Evolutionary conservation across 2,329 filamentous ascomycete genomes (phyloP).

Genomic region (Leptographium radiaticola): DNA sequence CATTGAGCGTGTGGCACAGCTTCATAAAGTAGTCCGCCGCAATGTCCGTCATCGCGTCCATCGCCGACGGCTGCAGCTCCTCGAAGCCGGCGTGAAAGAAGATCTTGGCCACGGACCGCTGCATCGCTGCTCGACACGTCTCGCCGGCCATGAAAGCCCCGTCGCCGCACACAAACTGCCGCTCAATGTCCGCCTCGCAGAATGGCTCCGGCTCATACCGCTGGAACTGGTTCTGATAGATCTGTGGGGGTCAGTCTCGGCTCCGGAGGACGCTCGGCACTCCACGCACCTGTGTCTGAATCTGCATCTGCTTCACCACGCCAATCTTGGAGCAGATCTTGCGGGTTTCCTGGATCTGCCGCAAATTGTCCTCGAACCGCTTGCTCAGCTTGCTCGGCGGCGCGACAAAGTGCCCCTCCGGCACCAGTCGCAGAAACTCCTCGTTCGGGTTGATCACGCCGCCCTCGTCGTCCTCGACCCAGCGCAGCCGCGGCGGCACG

Average conservation of each 20-base stretch:
- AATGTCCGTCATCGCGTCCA: conserved; percentile 82
- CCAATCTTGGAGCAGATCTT: conserved; percentile 94
- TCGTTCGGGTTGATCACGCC: conserved; percentile 80
- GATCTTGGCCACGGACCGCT: conserved; percentile 84
- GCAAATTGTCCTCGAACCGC: conserved; percentile 82
- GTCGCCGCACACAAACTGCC: conserved; percentile 81
- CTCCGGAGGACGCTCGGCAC: no score
- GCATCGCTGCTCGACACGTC: conserved; percentile 70
- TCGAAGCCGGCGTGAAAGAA: conserved; percentile 96
- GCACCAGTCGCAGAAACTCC: conserved; percentile 68
- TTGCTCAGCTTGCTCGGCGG: conserved; percentile 61
- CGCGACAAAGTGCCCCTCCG: conserved; percentile 60
- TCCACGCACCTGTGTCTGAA: conserved; percentile 71
- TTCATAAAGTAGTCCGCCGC: conserved; percentile 84
- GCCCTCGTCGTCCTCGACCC: conserved; percentile 82
- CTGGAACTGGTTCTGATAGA: conserved; percentile 96
- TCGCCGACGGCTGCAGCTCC: conserved; percentile 86
- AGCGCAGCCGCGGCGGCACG: conserved; percentile 62
- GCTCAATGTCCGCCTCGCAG: conserved; percentile 69
- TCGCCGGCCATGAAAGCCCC: conserved; percentile 77
- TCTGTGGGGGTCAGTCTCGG: conserved; percentile 31
- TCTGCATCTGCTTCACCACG: conserved; percentile 98
- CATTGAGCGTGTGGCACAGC: conserved; percentile 63
- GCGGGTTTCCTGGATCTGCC: conserved; percentile 90
- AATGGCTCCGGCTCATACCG: conserved; percentile 91